Evolutionary conservation across 2,329 filamentous ascomycete species (phyloP).

Genomic region (Curvularia eragrostidis): DNA sequence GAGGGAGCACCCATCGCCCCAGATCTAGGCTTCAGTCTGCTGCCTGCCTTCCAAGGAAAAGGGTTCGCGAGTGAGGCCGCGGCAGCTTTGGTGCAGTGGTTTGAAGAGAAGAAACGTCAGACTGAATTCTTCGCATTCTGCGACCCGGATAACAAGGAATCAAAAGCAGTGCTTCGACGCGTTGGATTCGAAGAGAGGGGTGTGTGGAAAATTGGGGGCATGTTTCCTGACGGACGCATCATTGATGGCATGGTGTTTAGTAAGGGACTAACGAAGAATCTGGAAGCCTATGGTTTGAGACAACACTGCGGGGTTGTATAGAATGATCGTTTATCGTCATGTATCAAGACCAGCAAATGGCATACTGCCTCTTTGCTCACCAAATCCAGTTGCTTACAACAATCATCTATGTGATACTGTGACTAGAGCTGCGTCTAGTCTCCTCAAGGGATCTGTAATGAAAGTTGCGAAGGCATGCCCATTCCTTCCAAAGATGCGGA

Average conservation of each 20-base stretch:
- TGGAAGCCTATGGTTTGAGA: background rate
- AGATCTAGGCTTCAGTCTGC: constrained; percentile 32
- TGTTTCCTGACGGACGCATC: background rate
- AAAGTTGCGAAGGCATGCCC: background rate
- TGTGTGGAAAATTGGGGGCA: background rate
- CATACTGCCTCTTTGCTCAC: background rate
- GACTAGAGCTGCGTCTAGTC: background rate
- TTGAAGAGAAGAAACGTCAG: constrained; percentile 13
- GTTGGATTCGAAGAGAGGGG: constrained; percentile 32
- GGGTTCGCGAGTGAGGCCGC: constrained; percentile 35
- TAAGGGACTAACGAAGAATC: background rate
- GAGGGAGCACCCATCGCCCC: constrained; percentile 27
- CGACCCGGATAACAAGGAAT: constrained; percentile 23
- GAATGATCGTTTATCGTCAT: background rate
- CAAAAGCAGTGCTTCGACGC: constrained; percentile 26
- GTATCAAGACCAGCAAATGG: background rate
- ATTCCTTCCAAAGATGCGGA: background rate
- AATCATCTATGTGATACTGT: background rate
- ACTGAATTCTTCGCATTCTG: constrained; percentile 26
- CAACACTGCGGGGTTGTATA: background rate
- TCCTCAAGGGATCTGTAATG: background rate
- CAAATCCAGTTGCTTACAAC: background rate
- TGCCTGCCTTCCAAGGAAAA: constrained; percentile 17
- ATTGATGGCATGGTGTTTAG: background rate
- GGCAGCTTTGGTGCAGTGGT: constrained; percentile 18